These are phyloP conservation scores for Candida sonorensis DNA, from an alignment of 805 yeast genomes.

Conservation along the genomic window DNA sequence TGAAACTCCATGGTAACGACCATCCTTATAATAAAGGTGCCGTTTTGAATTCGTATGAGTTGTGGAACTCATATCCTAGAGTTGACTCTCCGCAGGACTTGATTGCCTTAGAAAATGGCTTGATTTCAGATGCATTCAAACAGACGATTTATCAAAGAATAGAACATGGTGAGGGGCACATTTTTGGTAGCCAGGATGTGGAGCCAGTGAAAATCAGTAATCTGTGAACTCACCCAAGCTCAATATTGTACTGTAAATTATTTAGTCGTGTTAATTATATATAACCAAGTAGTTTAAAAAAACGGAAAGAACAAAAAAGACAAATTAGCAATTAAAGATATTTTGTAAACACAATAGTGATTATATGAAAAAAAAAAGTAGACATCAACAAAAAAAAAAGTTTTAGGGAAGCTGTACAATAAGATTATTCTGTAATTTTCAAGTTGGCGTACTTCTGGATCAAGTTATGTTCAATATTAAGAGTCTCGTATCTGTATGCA, in stretches of 20 bases:
- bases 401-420: neutral
- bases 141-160: constrained; percentile 18
- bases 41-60: constrained; percentile 30
- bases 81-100: constrained; percentile 10
- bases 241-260: too few species aligned
- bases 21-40: constrained; percentile 33
- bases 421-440: neutral
- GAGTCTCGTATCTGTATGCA: constrained; percentile 77
- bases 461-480: constrained; percentile 62
- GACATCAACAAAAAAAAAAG: neutral
- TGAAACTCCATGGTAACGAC: constrained; percentile 27
- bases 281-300: too few species aligned
- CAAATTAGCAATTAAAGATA: neutral
- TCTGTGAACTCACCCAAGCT: too few species aligned
- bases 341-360: too few species aligned
- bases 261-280: too few species aligned
- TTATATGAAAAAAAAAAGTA: neutral
- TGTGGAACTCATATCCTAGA: constrained; percentile 5
- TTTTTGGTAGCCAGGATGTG: constrained; percentile 17
- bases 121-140: constrained; percentile 19
- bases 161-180: constrained; percentile 17
- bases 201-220: too few species aligned
- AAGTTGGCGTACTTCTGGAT: constrained; percentile 47
- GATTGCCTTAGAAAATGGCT: constrained; percentile 23
- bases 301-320: too few species aligned